Evolutionary conservation across 169 alveolate genomes (phyloP).

Genomic region (Babesia gibsoni): DNA sequence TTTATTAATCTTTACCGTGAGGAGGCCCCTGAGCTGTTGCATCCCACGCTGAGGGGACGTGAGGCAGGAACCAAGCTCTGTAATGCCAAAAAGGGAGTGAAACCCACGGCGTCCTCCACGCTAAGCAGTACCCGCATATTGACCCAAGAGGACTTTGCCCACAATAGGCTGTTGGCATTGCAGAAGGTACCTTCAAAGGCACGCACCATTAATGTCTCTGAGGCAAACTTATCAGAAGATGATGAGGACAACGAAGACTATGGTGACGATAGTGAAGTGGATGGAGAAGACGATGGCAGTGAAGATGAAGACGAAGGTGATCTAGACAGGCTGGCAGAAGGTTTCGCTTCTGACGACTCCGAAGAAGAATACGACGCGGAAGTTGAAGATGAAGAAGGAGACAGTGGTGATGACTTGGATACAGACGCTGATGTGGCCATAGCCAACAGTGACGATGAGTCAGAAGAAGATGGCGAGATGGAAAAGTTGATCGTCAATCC

Average conservation of each 20-base stretch:
- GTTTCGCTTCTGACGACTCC: background rate
- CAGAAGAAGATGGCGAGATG: slow-evolving; percentile 29
- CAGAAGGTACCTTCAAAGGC: background rate
- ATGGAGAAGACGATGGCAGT: background rate
- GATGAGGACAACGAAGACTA: background rate
- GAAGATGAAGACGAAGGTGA: background rate
- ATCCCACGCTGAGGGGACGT: slow-evolving; percentile 74
- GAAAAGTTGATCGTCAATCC: slow-evolving; percentile 20
- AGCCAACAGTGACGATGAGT: background rate
- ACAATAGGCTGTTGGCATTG: slow-evolving; percentile 1
- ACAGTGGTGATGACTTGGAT: slow-evolving; percentile 7
- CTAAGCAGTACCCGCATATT: slow-evolving; percentile 13
- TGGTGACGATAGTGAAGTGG: background rate
- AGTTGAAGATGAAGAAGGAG: slow-evolving; percentile 20
- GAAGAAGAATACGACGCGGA: slow-evolving; percentile 9
- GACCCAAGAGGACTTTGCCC: slow-evolving; percentile 26
- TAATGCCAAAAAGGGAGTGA: slow-evolving; percentile 14
- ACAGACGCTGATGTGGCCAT: slow-evolving; percentile 28
- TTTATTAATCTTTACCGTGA: slow-evolving; percentile 83
- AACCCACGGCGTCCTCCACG: background rate
- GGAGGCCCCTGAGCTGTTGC: slow-evolving; percentile 76
- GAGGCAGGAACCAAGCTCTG: slow-evolving; percentile 53
- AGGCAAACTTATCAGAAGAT: background rate
- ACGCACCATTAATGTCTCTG: background rate
- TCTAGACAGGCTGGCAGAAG: background rate